Base-by-base conservation (phyloP, 306 rosid genomes). In the Acacia confusa region DNA sequence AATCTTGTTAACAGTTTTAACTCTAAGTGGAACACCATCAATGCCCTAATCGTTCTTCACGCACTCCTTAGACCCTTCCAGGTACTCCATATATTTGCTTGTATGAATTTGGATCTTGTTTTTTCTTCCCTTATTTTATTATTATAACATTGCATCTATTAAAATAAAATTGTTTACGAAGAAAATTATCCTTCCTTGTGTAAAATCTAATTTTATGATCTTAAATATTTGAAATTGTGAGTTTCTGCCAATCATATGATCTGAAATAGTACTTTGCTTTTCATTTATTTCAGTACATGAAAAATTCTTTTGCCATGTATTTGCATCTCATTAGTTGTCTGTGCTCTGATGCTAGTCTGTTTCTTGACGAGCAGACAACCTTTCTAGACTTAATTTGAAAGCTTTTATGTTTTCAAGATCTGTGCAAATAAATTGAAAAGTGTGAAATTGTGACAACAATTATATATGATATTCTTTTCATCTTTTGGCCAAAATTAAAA, bases 1-100 rank as follows among this genome's bases (percentile, higher is more conserved):
- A 85, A 86, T 83, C 89, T 92, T 75, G 76, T 89, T 36, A 82
- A 58, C 65, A 67, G 64, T 67, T 81, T 84, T 6, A 84, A 86
- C 24, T 67, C 90, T 11, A 76, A 76, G 12, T 90, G 94, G 95
- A 92, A 80, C 44, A 89, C 94, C 7, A 40, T 86, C 52, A 94
- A 90, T 82, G 85, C 88, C 53, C 90, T 94, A 58, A 63, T 84
- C 28, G 80, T 92, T 87, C 97, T 94, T 80, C 97, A 84, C 67
- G 87, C 98, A 3, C 91, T 92, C 73, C 87, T 92, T 73, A 92
- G 92, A 83, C 98, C 98, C 30, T 94, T 92, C 74, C 98, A 92
- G 94, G 98, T 94, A 86, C 66, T 70, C 43, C 4, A 77, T 61
- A 50, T 80, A 58, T 58, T 15, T 25, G 73, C 70, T 57, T 6